A percentile compares a stretch with the other conserved stretches of the same genome.
phyloP scores from a whole-genome alignment of 2,329 filamentous ascomycete genomes.

The Lithohypha guttulata region DNA sequence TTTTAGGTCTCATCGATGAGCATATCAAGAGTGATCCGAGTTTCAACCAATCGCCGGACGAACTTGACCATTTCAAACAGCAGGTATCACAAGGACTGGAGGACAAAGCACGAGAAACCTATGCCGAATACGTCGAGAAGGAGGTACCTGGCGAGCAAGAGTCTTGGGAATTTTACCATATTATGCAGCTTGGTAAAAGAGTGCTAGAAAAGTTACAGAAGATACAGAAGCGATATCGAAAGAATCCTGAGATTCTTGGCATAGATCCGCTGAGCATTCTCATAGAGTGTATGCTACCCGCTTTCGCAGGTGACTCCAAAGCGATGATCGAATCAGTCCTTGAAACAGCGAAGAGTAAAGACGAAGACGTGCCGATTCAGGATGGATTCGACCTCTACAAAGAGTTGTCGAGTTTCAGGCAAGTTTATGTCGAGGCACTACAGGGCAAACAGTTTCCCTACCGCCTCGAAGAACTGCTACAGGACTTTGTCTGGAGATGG shows the following conservation, averaged over 20 bases:
- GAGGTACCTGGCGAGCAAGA: constrained; percentile 70
- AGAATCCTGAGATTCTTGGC: constrained; percentile 78
- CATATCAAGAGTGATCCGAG: constrained; percentile 70
- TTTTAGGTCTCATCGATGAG: constrained; percentile 70
- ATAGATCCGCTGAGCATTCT: constrained; percentile 59
- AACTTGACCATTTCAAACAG: constrained; percentile 59
- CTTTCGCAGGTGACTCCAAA: constrained; percentile 78
- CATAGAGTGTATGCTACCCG: constrained; percentile 73
- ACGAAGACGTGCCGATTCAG: constrained; percentile 69
- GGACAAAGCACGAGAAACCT: constrained; percentile 65
- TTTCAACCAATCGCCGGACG: constrained; percentile 61
- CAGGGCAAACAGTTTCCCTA: constrained; percentile 70
- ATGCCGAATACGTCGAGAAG: constrained; percentile 65
- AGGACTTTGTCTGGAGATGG: constrained; percentile 95
- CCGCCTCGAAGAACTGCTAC: constrained; percentile 72
- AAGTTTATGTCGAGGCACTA: constrained; percentile 65
- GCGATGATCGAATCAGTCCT: constrained; percentile 77
- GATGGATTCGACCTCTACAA: constrained; percentile 92
- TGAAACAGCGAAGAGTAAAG: constrained; percentile 55
- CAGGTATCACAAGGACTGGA: constrained; percentile 63
- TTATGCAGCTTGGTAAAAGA: constrained; percentile 76
- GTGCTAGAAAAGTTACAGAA: constrained; percentile 77
- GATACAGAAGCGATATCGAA: constrained; percentile 85
- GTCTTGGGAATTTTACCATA: constrained; percentile 81
- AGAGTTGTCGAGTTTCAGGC: constrained; percentile 73